Conservation (phyloP, 371 early-diverging fungal genomes). For the Encephalitozoon hellem region DNA sequence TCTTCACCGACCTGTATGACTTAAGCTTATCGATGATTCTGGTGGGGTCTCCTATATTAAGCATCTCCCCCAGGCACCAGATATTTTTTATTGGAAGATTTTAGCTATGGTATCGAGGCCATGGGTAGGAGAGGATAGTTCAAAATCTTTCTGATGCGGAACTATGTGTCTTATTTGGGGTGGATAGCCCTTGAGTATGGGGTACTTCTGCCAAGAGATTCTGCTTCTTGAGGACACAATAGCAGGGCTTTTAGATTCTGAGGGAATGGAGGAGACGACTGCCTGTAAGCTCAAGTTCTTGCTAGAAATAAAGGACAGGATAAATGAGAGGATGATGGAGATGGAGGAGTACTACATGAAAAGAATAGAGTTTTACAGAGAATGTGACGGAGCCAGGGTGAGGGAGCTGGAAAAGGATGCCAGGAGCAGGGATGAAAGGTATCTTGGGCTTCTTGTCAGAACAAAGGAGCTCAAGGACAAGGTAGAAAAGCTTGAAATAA, state of each 20-base stretch:
- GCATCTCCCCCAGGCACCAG: not conserved
- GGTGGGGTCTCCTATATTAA: not conserved
- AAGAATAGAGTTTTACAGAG: conserved; percentile 4
- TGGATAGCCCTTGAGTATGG: not conserved
- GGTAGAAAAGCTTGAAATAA: not conserved
- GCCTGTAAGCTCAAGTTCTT: not conserved
- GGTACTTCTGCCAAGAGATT: not conserved
- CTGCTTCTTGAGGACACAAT: not conserved
- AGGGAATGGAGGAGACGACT: not conserved
- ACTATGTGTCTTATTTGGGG: not conserved
- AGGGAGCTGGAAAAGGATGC: not conserved
- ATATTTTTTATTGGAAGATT: not conserved
- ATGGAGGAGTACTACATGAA: conserved; percentile 28
- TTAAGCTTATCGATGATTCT: not conserved
- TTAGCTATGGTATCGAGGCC: not conserved
- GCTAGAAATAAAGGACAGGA: not conserved
- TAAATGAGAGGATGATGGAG: not conserved
- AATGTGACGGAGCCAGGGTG: not conserved
- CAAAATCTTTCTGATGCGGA: not conserved
- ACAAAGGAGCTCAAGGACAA: not conserved
- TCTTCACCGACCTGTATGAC: not conserved
- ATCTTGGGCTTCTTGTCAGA: not conserved
- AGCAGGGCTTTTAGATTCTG: not conserved
- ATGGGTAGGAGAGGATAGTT: not conserved
- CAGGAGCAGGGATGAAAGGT: not conserved